Percentiles rank a stretch among this genome's conserved stretches.
These are phyloP conservation scores for Leptodermis oblonga DNA, from an alignment of 257 asterid species.

Conservation along the genomic window DNA sequence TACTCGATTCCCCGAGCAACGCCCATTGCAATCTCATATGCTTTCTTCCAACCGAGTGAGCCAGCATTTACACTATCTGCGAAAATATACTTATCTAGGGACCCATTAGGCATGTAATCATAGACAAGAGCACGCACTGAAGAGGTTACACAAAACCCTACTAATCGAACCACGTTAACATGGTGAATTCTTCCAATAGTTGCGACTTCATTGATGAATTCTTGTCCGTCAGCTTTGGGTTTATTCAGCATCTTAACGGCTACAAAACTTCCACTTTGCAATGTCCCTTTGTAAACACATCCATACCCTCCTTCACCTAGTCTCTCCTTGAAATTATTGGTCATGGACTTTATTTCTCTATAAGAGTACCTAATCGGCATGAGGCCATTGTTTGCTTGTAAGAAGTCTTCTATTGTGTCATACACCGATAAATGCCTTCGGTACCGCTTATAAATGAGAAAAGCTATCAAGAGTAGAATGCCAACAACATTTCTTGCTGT, in stretches of 20 bases:
- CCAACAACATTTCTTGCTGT: background rate
- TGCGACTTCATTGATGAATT: constrained; percentile 13
- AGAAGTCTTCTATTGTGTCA: constrained; percentile 3
- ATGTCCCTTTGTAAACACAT: constrained; percentile 1
- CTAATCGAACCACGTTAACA: background rate
- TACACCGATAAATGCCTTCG: constrained; percentile 13
- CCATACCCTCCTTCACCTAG: constrained; percentile 6
- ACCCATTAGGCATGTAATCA: constrained; percentile 1
- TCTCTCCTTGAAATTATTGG: background rate
- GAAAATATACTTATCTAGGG: constrained; percentile 3
- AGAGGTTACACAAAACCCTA: background rate
- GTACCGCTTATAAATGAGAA: background rate
- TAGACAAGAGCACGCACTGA: background rate
- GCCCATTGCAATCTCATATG: constrained; percentile 6
- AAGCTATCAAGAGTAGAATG: background rate
- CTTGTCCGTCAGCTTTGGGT: background rate
- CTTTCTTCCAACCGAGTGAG: background rate
- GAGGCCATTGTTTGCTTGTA: background rate
- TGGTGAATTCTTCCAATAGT: constrained; percentile 4
- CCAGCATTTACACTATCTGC: background rate
- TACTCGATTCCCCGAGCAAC: constrained; percentile 18
- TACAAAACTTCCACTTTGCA: background rate
- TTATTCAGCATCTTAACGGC: constrained; percentile 2
- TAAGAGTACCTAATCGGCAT: constrained; percentile 1
- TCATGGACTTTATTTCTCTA: background rate